A percentile compares a stretch with the other conserved stretches of the same genome.
phyloP scores from a whole-genome alignment of 345 rosid genomes.

The Hevea brasiliensis region DNA sequence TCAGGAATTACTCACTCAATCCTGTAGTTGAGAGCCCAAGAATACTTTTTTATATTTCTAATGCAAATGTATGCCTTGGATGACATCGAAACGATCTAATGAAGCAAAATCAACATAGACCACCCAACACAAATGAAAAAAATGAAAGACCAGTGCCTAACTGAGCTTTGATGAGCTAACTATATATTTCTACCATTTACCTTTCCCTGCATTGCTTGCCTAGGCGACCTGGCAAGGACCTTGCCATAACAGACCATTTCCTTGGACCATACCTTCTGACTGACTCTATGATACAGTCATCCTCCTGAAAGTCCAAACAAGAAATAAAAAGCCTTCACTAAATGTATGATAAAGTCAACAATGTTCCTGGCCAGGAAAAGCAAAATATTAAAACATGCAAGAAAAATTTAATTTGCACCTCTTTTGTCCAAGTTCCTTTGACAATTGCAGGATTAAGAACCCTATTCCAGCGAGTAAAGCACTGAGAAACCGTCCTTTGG shows the following conservation, averaged over 20 bases:
- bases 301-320: conserved; percentile 28
- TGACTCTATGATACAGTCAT: conserved; percentile 17
- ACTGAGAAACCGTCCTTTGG: conserved; percentile 28
- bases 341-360: not conserved
- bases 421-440: conserved; percentile 35
- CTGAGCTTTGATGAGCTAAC: not conserved
- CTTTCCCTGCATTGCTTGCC: conserved; percentile 38
- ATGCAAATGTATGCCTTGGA: not conserved
- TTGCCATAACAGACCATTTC: conserved; percentile 34
- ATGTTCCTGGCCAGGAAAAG: no score
- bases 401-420: conserved; percentile 16
- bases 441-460: conserved; percentile 30
- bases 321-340: not conserved
- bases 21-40: no score
- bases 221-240: conserved; percentile 28
- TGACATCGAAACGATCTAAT: not conserved
- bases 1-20: no score
- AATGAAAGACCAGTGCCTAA: not conserved
- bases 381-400: not conserved
- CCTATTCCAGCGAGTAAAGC: conserved; percentile 35
- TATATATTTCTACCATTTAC: conserved; percentile 4
- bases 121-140: not conserved
- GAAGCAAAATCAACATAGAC: not conserved
- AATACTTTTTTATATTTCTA: no score
- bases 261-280: conserved; percentile 18